Conservation (phyloP, 2,329 filamentous ascomycete species). For the Colletotrichum tropicicola region DNA sequence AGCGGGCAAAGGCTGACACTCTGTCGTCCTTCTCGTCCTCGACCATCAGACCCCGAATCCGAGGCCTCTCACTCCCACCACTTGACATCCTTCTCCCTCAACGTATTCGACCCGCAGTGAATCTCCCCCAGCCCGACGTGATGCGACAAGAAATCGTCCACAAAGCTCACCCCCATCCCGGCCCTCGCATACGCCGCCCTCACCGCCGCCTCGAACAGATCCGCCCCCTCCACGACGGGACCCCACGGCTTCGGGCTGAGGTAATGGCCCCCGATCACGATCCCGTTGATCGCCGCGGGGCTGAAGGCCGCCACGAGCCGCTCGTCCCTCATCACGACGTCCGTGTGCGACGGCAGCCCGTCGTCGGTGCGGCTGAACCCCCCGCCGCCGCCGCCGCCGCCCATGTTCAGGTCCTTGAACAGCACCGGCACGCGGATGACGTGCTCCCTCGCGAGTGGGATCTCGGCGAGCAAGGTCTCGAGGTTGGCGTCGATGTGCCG, state of each 20-base stretch:
- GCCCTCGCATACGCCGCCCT: slow-evolving; percentile 33
- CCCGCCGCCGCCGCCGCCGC: background rate
- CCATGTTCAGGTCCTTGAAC: slow-evolving; percentile 13
- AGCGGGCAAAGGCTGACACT: too few relatives aligned
- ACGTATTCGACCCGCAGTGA: slow-evolving; percentile 36
- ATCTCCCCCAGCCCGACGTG: slow-evolving; percentile 36
- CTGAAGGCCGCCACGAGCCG: slow-evolving; percentile 27
- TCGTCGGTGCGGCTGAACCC: background rate
- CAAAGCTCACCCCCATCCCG: slow-evolving; percentile 33
- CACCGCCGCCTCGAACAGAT: slow-evolving; percentile 36
- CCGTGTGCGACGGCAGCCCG: background rate
- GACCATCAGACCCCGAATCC: too few relatives aligned
- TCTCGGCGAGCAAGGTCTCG: slow-evolving; percentile 8
- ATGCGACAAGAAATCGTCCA: slow-evolving; percentile 40
- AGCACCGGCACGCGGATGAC: slow-evolving; percentile 35
- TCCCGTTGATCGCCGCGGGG: slow-evolving; percentile 34
- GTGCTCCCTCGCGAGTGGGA: slow-evolving; percentile 33
- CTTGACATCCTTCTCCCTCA: slow-evolving; percentile 9
- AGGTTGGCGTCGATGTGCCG: slow-evolving; percentile 31
- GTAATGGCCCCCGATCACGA: slow-evolving; percentile 33
- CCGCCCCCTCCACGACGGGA: slow-evolving; percentile 36
- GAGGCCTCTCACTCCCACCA: slow-evolving; percentile 34
- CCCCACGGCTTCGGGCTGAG: slow-evolving; percentile 37
- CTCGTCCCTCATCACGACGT: background rate
- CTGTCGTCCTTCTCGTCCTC: too few relatives aligned